Evolutionary conservation across 345 rosid species (phyloP).

Genomic region (Salix brachista): DNA sequence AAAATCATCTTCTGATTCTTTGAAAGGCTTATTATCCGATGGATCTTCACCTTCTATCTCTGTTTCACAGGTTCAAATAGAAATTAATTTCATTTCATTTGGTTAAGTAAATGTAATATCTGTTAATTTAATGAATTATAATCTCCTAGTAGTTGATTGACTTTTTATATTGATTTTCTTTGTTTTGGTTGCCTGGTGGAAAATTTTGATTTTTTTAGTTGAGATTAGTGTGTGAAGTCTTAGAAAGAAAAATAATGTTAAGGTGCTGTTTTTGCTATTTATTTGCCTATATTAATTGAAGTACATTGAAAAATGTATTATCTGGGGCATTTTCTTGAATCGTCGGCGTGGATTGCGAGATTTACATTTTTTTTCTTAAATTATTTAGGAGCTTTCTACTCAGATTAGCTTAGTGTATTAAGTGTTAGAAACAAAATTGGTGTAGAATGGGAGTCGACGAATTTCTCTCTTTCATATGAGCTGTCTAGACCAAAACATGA

Average conservation of each 20-base stretch:
- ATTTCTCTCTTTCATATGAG: not conserved
- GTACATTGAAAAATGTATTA: not conserved
- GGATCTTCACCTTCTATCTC: constrained; percentile 40
- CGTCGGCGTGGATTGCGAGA: not conserved
- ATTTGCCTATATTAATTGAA: too few species aligned
- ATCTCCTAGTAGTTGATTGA: not conserved
- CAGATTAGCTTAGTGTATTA: not conserved
- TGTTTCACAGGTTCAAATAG: constrained; percentile 31
- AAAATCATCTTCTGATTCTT: constrained; percentile 38
- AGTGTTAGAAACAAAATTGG: not conserved
- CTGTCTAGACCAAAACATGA: too few species aligned
- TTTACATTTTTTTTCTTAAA: too few species aligned
- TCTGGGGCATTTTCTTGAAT: not conserved
- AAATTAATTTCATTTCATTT: not conserved
- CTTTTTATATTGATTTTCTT: not conserved
- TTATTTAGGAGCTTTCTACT: too few species aligned
- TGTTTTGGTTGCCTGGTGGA: not conserved
- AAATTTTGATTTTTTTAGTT: too few species aligned
- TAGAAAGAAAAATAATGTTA: too few species aligned
- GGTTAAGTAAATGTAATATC: not conserved
- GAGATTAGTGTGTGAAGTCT: not conserved
- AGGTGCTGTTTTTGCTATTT: too few species aligned
- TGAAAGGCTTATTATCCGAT: constrained; percentile 35
- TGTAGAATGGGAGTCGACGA: not conserved
- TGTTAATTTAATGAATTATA: not conserved